phyloP scores from a whole-genome alignment of 1,284 basidiomycete genomes.

The Rhodotorula sp. region DNA sequence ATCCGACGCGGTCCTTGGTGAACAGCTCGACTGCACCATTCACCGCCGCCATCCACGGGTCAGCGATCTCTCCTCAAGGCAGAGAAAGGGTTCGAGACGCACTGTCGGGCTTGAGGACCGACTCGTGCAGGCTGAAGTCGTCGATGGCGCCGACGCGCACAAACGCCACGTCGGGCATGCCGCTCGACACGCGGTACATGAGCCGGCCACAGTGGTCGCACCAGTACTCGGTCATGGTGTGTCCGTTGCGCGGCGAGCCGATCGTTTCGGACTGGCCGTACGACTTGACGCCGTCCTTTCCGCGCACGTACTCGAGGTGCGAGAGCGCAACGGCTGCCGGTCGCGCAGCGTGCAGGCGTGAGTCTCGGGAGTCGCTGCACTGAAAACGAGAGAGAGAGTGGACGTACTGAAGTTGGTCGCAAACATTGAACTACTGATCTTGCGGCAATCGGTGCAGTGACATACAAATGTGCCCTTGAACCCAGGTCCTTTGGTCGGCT shows the following conservation, averaged over 20 bases:
- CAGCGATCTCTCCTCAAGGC: neutral
- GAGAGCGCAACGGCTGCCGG: slow-evolving; percentile 20
- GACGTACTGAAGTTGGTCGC: slow-evolving; percentile 39
- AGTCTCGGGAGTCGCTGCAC: neutral
- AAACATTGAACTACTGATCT: slow-evolving; percentile 41
- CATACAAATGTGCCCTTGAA: slow-evolving; percentile 36
- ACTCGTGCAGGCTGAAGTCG: slow-evolving; percentile 40
- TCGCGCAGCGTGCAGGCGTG: neutral
- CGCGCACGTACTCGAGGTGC: slow-evolving; percentile 37
- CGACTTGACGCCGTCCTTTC: slow-evolving; percentile 28
- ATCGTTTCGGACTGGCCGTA: slow-evolving; percentile 37
- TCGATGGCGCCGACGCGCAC: slow-evolving; percentile 42
- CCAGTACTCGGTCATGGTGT: slow-evolving; percentile 42
- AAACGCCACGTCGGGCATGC: slow-evolving; percentile 19
- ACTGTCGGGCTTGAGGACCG: slow-evolving; percentile 33
- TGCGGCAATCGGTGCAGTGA: slow-evolving; percentile 42
- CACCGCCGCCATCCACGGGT: neutral
- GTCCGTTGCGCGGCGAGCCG: slow-evolving; percentile 14
- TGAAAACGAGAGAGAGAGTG: no score
- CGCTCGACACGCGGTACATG: slow-evolving; percentile 36
- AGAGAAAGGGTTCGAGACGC: slow-evolving; percentile 5
- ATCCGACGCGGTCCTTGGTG: slow-evolving; percentile 36
- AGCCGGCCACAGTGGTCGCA: slow-evolving; percentile 42
- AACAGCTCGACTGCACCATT: slow-evolving; percentile 28
- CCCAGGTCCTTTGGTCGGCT: slow-evolving; percentile 40